Conservation (phyloP, 257 asterid species). For the Craterostigma plantagineum region DNA sequence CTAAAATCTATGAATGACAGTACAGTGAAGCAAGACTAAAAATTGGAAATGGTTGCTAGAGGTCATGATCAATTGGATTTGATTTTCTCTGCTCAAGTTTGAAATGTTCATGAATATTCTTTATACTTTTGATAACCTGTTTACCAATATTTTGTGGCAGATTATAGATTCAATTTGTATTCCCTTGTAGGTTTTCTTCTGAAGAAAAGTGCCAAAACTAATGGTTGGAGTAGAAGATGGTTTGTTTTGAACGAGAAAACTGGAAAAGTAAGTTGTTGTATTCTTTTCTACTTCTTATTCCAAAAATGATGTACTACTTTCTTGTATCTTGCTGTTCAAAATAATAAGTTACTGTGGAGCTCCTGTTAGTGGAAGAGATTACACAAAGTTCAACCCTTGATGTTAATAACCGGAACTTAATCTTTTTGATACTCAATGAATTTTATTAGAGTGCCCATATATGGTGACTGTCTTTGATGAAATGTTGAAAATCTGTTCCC, state of each 20-base stretch:
- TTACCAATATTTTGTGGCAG: neutral
- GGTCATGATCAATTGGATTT: too few relatives aligned
- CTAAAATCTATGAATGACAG: too few relatives aligned
- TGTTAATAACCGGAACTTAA: too few relatives aligned
- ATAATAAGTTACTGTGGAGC: too few relatives aligned
- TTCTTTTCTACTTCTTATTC: constrained; percentile 5
- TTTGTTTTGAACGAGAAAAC: constrained; percentile 91
- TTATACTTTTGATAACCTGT: too few relatives aligned
- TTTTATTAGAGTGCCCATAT: neutral
- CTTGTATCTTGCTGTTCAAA: too few relatives aligned
- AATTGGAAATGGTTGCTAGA: too few relatives aligned
- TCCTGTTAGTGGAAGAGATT: too few relatives aligned
- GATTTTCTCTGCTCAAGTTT: too few relatives aligned
- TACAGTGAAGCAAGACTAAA: too few relatives aligned
- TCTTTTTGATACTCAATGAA: neutral
- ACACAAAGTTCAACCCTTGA: too few relatives aligned
- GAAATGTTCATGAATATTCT: too few relatives aligned
- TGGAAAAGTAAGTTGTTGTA: constrained; percentile 77
- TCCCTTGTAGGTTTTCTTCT: constrained; percentile 50
- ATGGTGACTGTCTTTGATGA: neutral
- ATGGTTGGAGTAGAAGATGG: constrained; percentile 93
- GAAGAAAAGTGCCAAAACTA: constrained; percentile 78
- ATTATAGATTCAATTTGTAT: constrained; percentile 5
- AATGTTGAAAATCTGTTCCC: neutral
- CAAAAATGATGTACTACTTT: neutral